phyloP scores from a whole-genome alignment of 208 protist species.

The Leishmania aethiopica region DNA sequence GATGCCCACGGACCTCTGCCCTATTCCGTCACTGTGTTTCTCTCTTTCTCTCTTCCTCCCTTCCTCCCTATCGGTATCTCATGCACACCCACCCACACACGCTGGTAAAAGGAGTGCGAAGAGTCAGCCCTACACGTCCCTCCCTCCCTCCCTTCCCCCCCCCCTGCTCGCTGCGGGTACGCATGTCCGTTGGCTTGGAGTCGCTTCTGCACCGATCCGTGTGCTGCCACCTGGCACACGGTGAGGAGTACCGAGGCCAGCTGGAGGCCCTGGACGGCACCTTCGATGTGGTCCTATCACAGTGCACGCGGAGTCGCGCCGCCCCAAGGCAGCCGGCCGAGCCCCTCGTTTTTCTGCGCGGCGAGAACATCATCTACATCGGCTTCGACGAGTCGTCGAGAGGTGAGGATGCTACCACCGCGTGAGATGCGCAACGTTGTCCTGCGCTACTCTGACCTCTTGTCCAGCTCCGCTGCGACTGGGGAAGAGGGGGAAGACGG shows the following conservation, averaged over 20 bases:
- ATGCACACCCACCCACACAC: background rate
- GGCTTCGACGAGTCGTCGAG: slow-evolving; percentile 42
- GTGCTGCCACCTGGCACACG: slow-evolving; percentile 61
- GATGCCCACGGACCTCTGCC: background rate
- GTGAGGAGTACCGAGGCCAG: slow-evolving; percentile 51
- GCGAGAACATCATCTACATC: slow-evolving; percentile 79
- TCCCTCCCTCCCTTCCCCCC: too few relatives aligned
- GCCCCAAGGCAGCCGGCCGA: slow-evolving; percentile 12
- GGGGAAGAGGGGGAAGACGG: background rate
- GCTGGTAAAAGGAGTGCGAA: background rate
- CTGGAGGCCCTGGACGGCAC: slow-evolving; percentile 63
- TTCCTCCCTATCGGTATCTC: background rate
- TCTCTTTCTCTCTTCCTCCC: background rate
- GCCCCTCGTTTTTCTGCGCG: slow-evolving; percentile 59
- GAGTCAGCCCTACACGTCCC: background rate
- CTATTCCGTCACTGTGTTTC: background rate
- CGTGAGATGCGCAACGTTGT: background rate
- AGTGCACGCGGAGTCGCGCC: slow-evolving; percentile 19
- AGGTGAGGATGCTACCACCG: background rate
- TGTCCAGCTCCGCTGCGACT: background rate
- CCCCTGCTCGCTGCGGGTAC: background rate
- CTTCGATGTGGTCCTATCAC: slow-evolving; percentile 68
- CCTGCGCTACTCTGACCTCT: background rate
- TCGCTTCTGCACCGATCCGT: slow-evolving; percentile 51
- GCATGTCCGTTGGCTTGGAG: slow-evolving; percentile 63